Base-by-base conservation (phyloP, 2,329 filamentous ascomycete species). In the Venturia asperata region DNA sequence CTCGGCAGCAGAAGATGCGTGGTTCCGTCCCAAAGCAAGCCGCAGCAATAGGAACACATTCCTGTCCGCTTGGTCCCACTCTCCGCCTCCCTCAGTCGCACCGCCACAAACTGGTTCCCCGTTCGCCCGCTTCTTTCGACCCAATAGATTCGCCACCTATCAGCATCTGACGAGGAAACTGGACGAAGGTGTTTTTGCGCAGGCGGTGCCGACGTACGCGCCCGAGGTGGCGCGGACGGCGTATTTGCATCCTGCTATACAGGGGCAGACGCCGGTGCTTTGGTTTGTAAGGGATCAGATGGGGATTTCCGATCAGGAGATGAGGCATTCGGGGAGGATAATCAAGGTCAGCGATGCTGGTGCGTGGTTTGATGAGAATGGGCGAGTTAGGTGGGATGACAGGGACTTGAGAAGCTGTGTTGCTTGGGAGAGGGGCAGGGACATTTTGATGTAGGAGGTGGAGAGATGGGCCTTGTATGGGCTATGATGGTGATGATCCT, bases 221-320 rank as follows among this genome's bases (percentile, higher is more conserved):
- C 66, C 39, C 70, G 65, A 66, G 27, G 49, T 65, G 37, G 61
- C 34, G 5, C 15, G 73, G 19, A 61, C 62, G 39, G 63, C 67
- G 47, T 68, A 37, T 47, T 30, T 21, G 3, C 62, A 68, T 24
- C 68, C 68, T 1, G 67, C 68, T 21, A 37, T 67, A 13, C 58
- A 74, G 0, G 74, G 72, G 19, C 74, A 77, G 61, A 77, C 74
- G 1, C 78, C 79, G 1, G 74, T 76, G 17, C 66, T 81, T 17
- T 81, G 79, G 79, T 77, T 81, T 21, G 77, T 78, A 0, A 70
- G 70, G 17, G 79, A 81, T 66, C 73, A 74, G 17, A 73, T 77
- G 70, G 78, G 79, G 3, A 75, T 80, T 11, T 75, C 73, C 3
- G 72, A 73, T 67, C 72, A 78, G 55, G 78, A 80, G 68, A 76